These are phyloP conservation scores for Delitschia confertaspora DNA, from an alignment of 495 filamentous ascomycete species.

Conservation along the genomic window DNA sequence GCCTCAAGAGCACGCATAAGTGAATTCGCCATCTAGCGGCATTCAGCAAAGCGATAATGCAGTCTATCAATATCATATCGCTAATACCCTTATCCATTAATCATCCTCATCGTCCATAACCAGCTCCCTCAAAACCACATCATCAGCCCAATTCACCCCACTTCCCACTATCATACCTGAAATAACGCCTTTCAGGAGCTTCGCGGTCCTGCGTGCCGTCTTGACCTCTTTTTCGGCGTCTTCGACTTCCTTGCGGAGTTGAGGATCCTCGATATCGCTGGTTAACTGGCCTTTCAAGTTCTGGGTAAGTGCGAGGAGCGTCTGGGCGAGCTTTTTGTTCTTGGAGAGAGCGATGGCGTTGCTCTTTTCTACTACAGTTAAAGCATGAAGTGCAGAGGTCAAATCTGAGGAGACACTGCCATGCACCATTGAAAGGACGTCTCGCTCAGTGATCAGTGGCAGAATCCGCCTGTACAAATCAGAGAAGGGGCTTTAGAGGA, in stretches of 20 bases:
- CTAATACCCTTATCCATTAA: too few species aligned
- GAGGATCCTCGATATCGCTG: slow-evolving; percentile 41
- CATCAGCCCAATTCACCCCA: slow-evolving; percentile 71
- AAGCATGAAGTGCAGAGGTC: slow-evolving; percentile 38
- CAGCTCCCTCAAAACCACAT: slow-evolving; percentile 58
- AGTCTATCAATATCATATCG: too few species aligned
- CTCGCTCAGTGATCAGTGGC: slow-evolving; percentile 56
- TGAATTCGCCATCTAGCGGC: too few species aligned
- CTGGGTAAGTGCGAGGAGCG: slow-evolving; percentile 52
- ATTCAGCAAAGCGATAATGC: too few species aligned
- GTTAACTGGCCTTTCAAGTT: slow-evolving; percentile 47
- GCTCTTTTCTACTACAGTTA: slow-evolving; percentile 48
- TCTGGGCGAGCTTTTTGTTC: slow-evolving; percentile 54
- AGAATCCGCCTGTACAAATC: slow-evolving; percentile 48
- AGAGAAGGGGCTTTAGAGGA: not conserved
- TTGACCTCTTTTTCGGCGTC: slow-evolving; percentile 48
- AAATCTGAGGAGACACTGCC: slow-evolving; percentile 48
- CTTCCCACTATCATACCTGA: slow-evolving; percentile 72
- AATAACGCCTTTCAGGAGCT: slow-evolving; percentile 63
- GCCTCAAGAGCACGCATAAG: too few species aligned
- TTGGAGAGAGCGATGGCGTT: slow-evolving; percentile 44
- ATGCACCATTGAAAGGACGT: slow-evolving; percentile 51
- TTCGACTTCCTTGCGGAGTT: slow-evolving; percentile 45
- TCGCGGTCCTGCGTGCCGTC: slow-evolving; percentile 54
- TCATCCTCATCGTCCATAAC: slow-evolving; percentile 67